Conservation (phyloP, 805 yeast species). For the Pichia occidentalis region DNA sequence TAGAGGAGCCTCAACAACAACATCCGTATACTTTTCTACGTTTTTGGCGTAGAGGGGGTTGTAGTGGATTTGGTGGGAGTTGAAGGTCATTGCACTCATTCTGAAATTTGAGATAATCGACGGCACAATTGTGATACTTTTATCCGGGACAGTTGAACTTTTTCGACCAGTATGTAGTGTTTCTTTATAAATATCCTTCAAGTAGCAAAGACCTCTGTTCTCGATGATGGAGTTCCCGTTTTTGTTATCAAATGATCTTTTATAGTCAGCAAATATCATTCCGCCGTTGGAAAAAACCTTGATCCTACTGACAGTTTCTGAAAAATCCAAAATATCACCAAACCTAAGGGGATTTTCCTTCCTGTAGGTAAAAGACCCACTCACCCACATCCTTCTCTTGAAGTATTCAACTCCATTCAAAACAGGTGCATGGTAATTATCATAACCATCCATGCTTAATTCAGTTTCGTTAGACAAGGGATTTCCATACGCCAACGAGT, state of each 20-base stretch:
- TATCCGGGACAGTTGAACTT: constrained; percentile 16
- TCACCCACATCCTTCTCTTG: constrained; percentile 71
- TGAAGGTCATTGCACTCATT: constrained; percentile 71
- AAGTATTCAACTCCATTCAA: constrained; percentile 28
- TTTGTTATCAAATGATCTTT: constrained; percentile 37
- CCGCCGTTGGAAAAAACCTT: constrained; percentile 32
- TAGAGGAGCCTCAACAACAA: constrained; percentile 79
- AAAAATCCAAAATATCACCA: constrained; percentile 39
- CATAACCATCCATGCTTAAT: constrained; percentile 73
- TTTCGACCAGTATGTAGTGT: neutral
- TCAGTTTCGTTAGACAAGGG: constrained; percentile 42
- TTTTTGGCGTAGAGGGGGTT: constrained; percentile 46
- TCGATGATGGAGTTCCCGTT: constrained; percentile 38
- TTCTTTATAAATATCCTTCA: constrained; percentile 33
- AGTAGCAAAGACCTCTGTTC: constrained; percentile 54
- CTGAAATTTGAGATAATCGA: constrained; percentile 44
- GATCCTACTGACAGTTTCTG: constrained; percentile 44
- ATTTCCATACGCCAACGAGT: constrained; percentile 62
- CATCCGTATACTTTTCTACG: constrained; percentile 52
- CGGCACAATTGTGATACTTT: constrained; percentile 30
- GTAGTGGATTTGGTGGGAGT: constrained; percentile 80
- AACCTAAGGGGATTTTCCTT: constrained; percentile 28
- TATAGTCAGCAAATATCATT: constrained; percentile 44
- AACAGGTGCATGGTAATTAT: constrained; percentile 64
- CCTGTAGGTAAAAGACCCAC: constrained; percentile 50